Evolutionary conservation across 2,329 filamentous ascomycete genomes (phyloP), one percentile per base, ranked within the genome.

Genomic region (Cladosporium sp.): DNA sequence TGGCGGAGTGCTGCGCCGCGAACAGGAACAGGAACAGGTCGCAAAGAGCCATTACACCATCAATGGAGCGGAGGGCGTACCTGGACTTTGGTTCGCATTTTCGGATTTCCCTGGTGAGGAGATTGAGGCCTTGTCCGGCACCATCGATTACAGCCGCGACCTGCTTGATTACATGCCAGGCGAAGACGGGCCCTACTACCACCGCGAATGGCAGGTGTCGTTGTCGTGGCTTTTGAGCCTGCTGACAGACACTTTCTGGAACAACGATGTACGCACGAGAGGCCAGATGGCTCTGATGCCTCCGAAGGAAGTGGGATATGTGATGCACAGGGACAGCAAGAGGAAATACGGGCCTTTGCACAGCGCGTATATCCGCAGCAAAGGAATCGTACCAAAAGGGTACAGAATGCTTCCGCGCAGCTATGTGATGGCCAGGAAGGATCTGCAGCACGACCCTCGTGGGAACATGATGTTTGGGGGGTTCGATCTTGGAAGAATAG

Each of bases 201-300:
- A 58, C 30, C 54, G 54, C 12, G 54, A 58, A 38, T 58, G 54
- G 54, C 30, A 58, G 4, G 11, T 58, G 18, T 32, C 54, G n/a
- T 58, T 58, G 32, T 38, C 2, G 18, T 58, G 54, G 54, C 30
- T 38, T 15, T 11, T 58, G 32, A 26, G 15, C 4, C n/a, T 38
- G 32, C n/a, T 58, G 15, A 24, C 18, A n/a, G 54, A 58, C 15
- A 1, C 2, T 4, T 34, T 58, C n/a, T 58, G 54, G 54, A n/a
- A 58, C n/a, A 18, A 38, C 4, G 54, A 26, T 24, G 54, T 26
- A 11, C 10, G 6, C 12, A n/a, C 2, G 1, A 21, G n/a, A 38
- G 54, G 54, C 32, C 14, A 7, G 5, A 7, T 12, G 32, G 32
- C 32, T 6, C 14, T 58, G n/a, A 26, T 3, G 21, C 30, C 54